These are phyloP conservation scores for Erythrophleum fordii DNA, from an alignment of 306 rosid species.

Conservation along the genomic window DNA sequence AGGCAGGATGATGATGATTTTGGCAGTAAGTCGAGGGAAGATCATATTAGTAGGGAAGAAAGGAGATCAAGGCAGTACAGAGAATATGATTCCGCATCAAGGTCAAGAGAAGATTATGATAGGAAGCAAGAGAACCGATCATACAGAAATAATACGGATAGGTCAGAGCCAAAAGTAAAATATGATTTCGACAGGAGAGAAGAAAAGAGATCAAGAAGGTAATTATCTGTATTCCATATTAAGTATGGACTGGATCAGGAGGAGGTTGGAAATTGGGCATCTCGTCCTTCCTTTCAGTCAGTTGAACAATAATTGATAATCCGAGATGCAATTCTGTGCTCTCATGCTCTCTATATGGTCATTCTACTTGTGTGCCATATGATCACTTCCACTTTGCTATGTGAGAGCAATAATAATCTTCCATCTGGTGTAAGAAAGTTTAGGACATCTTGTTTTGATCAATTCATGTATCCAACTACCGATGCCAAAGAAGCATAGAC, in stretches of 20 bases:
- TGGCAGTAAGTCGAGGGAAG: conserved; percentile 54
- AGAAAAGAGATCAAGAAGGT: conserved; percentile 56
- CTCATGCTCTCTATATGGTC: conserved; percentile 7
- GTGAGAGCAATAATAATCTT: background rate
- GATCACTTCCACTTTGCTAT: conserved; percentile 2
- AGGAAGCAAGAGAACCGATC: conserved; percentile 52
- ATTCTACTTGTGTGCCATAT: conserved; percentile 9
- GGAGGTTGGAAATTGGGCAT: conserved; percentile 17
- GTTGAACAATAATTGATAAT: background rate
- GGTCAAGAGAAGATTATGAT: conserved; percentile 62
- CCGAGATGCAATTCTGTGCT: background rate
- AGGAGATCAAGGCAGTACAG: conserved; percentile 46
- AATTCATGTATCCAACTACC: background rate
- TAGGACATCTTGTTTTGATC: conserved; percentile 10
- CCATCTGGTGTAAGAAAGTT: conserved; percentile 18
- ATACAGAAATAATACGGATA: conserved; percentile 33
- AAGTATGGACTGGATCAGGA: conserved; percentile 22
- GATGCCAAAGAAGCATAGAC: conserved; percentile 11
- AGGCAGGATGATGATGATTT: conserved; percentile 50
- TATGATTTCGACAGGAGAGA: conserved; percentile 48
- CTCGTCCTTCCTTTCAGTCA: conserved; percentile 10
- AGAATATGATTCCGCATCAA: conserved; percentile 52
- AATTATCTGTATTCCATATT: conserved; percentile 1
- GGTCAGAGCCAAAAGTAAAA: conserved; percentile 38
- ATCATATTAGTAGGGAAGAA: conserved; percentile 50